phyloP scores from a whole-genome alignment of 768 basidiomycete genomes.

The Termitomyces sp. region DNA sequence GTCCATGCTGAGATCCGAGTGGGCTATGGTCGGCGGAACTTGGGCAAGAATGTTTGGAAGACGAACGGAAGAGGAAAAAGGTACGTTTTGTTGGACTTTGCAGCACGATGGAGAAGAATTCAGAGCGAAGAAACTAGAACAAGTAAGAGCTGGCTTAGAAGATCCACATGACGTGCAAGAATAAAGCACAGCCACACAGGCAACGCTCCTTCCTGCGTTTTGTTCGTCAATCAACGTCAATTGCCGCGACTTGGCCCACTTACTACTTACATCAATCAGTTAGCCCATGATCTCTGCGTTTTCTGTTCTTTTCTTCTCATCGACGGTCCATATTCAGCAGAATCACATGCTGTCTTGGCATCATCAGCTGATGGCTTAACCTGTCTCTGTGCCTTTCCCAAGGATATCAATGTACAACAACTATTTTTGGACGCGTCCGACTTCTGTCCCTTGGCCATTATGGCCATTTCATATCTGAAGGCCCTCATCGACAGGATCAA shows the following conservation, averaged over 20 bases:
- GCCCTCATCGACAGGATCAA: slow-evolving; percentile 9
- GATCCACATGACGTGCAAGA: slow-evolving; percentile 15
- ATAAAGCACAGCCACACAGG: slow-evolving; percentile 12
- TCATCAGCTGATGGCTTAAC: slow-evolving; percentile 3
- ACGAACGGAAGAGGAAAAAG: slow-evolving; percentile 12
- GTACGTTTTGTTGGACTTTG: slow-evolving; percentile 10
- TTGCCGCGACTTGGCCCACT: no score
- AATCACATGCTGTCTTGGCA: slow-evolving; percentile 6
- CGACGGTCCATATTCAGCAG: background rate
- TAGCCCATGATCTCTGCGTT: background rate
- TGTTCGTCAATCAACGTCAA: background rate
- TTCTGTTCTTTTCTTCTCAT: background rate
- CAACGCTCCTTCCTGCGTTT: background rate
- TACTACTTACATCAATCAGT: no score
- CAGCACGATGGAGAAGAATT: slow-evolving; percentile 9
- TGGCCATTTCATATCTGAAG: slow-evolving; percentile 4
- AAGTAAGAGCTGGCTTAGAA: slow-evolving; percentile 1
- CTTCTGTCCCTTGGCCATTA: background rate
- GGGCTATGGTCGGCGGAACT: slow-evolving; percentile 4
- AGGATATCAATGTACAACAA: background rate
- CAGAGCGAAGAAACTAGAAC: background rate
- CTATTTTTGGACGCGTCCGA: background rate
- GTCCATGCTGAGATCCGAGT: slow-evolving; percentile 7
- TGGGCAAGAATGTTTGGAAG: background rate
- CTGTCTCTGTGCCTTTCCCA: slow-evolving; percentile 4